Conservation (phyloP, 352 stramenopile species). For the Phytophthora multivora region DNA sequence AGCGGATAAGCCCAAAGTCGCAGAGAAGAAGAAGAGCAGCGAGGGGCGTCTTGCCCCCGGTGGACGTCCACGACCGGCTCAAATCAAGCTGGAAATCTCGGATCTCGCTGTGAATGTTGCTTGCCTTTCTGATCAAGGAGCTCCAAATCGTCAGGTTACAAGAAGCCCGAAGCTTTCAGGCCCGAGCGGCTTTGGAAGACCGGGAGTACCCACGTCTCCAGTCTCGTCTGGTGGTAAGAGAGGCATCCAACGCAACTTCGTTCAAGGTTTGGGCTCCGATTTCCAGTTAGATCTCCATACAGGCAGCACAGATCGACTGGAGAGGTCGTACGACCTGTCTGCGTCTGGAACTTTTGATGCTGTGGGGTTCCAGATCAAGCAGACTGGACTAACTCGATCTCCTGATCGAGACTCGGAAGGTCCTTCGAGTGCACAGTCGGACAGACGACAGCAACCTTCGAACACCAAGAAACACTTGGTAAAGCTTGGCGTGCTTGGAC, state of each 20-base stretch:
- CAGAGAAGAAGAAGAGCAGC: constrained; percentile 60
- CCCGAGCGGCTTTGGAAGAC: constrained; percentile 17
- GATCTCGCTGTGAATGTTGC: constrained; percentile 39
- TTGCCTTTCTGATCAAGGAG: constrained; percentile 8
- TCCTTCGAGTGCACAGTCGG: constrained; percentile 19
- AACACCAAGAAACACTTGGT: constrained; percentile 85
- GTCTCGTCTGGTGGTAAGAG: constrained; percentile 60
- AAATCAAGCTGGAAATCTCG: constrained; percentile 80
- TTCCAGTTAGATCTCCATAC: constrained; percentile 79
- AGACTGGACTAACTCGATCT: constrained; percentile 75
- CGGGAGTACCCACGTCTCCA: constrained; percentile 42
- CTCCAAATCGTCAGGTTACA: constrained; percentile 42
- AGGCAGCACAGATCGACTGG: constrained; percentile 53
- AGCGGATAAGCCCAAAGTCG: constrained; percentile 39
- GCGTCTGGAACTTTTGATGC: constrained; percentile 84
- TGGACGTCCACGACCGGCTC: constrained; percentile 41
- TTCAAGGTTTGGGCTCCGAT: constrained; percentile 62
- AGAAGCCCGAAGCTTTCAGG: constrained; percentile 50
- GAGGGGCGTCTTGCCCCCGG: constrained; percentile 5
- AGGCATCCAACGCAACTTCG: constrained; percentile 76
- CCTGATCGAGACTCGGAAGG: constrained; percentile 46
- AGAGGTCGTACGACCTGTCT: constrained; percentile 83
- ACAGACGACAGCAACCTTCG: constrained; percentile 37
- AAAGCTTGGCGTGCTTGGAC: constrained; percentile 80
- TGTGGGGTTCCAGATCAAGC: constrained; percentile 84